phyloP scores from a whole-genome alignment of 116 monocot species.

The Trichopus zeylanicus region DNA sequence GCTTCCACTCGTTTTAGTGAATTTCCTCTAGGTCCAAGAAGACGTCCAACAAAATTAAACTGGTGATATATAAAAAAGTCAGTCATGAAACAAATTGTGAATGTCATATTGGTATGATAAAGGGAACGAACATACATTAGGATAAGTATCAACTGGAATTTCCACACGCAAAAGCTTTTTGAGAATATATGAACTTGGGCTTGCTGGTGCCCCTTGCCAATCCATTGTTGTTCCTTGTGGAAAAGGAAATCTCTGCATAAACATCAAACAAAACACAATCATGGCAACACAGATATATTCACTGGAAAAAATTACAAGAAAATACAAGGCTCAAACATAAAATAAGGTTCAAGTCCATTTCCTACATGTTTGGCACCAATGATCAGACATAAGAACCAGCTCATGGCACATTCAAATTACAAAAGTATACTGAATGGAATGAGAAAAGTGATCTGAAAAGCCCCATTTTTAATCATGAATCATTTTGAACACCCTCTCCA shows the following conservation, averaged over 20 bases:
- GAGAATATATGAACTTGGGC: slow-evolving; percentile 62
- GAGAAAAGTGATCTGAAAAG: neutral
- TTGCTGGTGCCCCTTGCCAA: slow-evolving; percentile 47
- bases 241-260: slow-evolving; percentile 18
- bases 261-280: neutral
- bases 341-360: too few species aligned
- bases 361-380: too few species aligned
- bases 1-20: slow-evolving; percentile 95
- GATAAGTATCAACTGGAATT: slow-evolving; percentile 79
- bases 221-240: slow-evolving; percentile 37
- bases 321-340: too few species aligned
- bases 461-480: too few species aligned
- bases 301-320: neutral
- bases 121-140: slow-evolving; percentile 55
- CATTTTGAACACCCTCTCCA: too few species aligned
- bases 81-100: slow-evolving; percentile 7
- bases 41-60: slow-evolving; percentile 99
- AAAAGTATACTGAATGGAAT: too few species aligned
- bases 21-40: slow-evolving; percentile 96
- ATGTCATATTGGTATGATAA: neutral
- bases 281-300: neutral
- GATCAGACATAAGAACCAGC: neutral
- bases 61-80: slow-evolving; percentile 25
- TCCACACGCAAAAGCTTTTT: slow-evolving; percentile 93
- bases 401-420: too few species aligned